Base-by-base conservation (phyloP, 2,329 filamentous ascomycete species). In the Stagonosporopsis rhizophila region DNA sequence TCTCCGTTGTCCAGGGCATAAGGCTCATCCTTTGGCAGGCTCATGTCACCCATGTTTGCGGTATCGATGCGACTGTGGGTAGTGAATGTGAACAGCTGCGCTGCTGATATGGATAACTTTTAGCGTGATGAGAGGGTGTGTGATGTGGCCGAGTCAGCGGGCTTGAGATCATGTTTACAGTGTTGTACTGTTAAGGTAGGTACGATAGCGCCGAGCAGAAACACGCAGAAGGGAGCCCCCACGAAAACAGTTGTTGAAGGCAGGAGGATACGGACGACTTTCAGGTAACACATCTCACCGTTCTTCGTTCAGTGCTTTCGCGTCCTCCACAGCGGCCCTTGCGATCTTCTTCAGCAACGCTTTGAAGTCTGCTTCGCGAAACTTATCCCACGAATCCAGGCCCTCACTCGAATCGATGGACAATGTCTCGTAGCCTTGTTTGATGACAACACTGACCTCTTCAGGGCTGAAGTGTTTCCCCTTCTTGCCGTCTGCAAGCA, bases 371-470 rank as follows among this genome's bases (percentile, higher is more conserved):
- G 89, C 90, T 79, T 98, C 95, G 14, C 94, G 83, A 75, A 91
- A 98, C 71, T 83, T 86, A 63, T 92, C 90, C 91, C 92, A 96
- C 34, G 87, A 86, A 73, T 94, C 93, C 64, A 96, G 75, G 0
- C 91, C 93, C 71, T 96, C 93, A 68, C 89, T 92, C 0, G 91
- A 87, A 76, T 96, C 91, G 51, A 99, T 96, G 61, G 90, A 94
- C 68, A 99, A 78, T 32, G 93, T 96, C 76, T 98, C 94, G 71
- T 98, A 98, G 0, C 95, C 95, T 75, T 96, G 90, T 79, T 96
- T 96, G 76, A 99, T 98, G 25, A 97, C 90, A 63, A 90, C 89
- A 38, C 89, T 89, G 35, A 99, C 92, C 73, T 97, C 90, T 45
- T 86, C 82, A 34, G 89, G 92, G 56, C 91, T 96, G 57, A 97